Percentiles rank a stretch among this genome's conserved stretches.
These are phyloP conservation scores for Helichrysum umbraculigerum DNA, from an alignment of 129 eudicot genomes.

Conservation along the genomic window DNA sequence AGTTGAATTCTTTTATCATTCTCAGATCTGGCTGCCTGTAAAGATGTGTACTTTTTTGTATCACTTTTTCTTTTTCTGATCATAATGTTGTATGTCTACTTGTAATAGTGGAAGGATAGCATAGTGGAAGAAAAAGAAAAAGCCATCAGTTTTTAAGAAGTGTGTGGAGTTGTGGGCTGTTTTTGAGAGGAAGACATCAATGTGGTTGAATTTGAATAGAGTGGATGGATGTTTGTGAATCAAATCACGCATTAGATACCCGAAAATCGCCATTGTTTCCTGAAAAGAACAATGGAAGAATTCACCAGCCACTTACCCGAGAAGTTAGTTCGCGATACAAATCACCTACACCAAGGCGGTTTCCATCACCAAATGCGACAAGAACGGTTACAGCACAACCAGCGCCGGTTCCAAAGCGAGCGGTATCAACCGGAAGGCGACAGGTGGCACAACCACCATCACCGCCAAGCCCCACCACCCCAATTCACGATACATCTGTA, in stretches of 20 bases:
- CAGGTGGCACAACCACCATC: constrained; percentile 57
- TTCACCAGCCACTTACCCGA: constrained; percentile 48
- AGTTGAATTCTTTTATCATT: constrained; percentile 17
- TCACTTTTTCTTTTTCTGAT: constrained; percentile 43
- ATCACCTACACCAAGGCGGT: constrained; percentile 77
- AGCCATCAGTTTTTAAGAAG: constrained; percentile 8
- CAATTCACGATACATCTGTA: constrained; percentile 57
- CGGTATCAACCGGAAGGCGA: constrained; percentile 71
- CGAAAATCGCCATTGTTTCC: constrained; percentile 36
- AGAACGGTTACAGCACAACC: constrained; percentile 48
- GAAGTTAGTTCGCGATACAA: constrained; percentile 74
- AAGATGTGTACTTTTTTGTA: constrained; percentile 50
- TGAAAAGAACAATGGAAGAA: constrained; percentile 68
- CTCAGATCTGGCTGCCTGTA: constrained; percentile 71
- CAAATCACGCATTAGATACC: constrained; percentile 53
- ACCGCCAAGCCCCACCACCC: constrained; percentile 70
- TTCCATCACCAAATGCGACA: constrained; percentile 68
- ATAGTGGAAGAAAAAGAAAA: constrained; percentile 27
- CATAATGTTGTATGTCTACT: constrained; percentile 41
- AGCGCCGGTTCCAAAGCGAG: constrained; percentile 48
- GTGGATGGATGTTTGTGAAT: constrained; percentile 87
- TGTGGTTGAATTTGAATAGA: constrained; percentile 65
- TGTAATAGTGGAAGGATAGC: constrained; percentile 37
- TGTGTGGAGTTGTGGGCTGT: constrained; percentile 15
- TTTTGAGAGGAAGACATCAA: constrained; percentile 46